Percentiles rank a stretch among this genome's conserved stretches.
phyloP scores from a whole-genome alignment of 2,329 filamentous ascomycete genomes.

The Fusarium sp. region DNA sequence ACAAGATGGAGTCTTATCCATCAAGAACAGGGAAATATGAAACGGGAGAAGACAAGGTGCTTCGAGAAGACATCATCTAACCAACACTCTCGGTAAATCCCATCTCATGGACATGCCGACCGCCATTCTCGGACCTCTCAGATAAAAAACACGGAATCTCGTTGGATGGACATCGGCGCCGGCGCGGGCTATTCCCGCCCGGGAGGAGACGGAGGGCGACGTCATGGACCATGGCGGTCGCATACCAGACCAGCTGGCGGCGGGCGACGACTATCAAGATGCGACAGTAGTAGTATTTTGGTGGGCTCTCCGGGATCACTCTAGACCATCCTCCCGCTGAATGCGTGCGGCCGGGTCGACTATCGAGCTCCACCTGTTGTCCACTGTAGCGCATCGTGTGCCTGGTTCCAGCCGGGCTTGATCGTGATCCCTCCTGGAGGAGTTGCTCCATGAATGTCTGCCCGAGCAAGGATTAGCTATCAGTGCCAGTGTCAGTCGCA shows the following conservation, averaged over 20 bases:
- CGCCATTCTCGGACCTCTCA: not conserved
- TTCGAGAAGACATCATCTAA: not conserved
- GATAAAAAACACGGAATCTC: not conserved
- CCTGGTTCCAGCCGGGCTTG: constrained; percentile 20
- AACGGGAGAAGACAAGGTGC: constrained; percentile 17
- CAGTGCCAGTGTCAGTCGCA: not conserved
- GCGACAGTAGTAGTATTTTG: not conserved
- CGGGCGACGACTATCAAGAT: constrained; percentile 2
- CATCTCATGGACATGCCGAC: not conserved
- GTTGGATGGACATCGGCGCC: constrained; percentile 5
- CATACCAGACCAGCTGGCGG: not conserved
- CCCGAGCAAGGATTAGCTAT: not conserved
- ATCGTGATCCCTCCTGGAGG: constrained; percentile 35
- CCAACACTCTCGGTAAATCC: not conserved
- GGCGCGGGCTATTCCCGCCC: constrained; percentile 1
- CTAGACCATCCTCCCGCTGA: constrained; percentile 16
- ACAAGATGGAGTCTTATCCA: constrained; percentile 3
- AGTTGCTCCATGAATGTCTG: constrained; percentile 23
- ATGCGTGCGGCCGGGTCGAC: constrained; percentile 33
- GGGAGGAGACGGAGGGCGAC: not conserved
- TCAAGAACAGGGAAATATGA: constrained; percentile 12
- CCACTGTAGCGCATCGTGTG: constrained; percentile 20
- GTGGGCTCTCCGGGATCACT: constrained; percentile 1
- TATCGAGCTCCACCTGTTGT: constrained; percentile 28
- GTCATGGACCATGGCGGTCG: not conserved